Conservation (phyloP, 352 stramenopile species). For the Thalassiosira mediterranea region DNA sequence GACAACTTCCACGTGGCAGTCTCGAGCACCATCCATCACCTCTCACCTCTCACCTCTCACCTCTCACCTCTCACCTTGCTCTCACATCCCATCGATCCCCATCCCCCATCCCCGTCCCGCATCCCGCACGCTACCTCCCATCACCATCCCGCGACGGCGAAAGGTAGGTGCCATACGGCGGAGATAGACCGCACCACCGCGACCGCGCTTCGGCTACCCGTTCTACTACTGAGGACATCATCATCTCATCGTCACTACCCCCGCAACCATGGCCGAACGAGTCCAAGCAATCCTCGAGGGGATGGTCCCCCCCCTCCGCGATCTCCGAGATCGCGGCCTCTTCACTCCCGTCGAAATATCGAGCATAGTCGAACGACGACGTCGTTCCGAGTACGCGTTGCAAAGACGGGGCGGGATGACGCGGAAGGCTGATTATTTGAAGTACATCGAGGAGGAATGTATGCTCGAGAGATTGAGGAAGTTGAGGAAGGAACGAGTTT, state of each 20-base stretch:
- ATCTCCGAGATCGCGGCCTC: slow-evolving; percentile 72
- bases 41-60: too few species aligned
- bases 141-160: too few species aligned
- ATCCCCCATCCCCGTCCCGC: too few species aligned
- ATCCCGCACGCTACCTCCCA: too few species aligned
- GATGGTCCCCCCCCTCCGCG: slow-evolving; percentile 76
- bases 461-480: slow-evolving; percentile 66
- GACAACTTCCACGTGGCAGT: too few species aligned
- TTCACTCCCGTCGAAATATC: slow-evolving; percentile 71
- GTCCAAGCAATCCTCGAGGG: slow-evolving; percentile 79
- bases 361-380: slow-evolving; percentile 70
- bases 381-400: slow-evolving; percentile 76
- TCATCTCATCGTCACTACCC: neutral
- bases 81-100: too few species aligned
- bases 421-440: slow-evolving; percentile 74
- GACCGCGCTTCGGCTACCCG: too few species aligned
- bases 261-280: slow-evolving; percentile 77
- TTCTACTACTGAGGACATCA: too few species aligned
- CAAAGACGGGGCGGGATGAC: slow-evolving; percentile 37
- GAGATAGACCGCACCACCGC: too few species aligned
- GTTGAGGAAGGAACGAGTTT: slow-evolving; percentile 60
- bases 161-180: too few species aligned
- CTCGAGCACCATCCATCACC: too few species aligned
- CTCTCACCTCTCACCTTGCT: too few species aligned
- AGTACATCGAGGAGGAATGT: slow-evolving; percentile 78